Conservation (phyloP, 192 early-diverging fungal genomes). For the Phlyctochytrium planicorne region DNA sequence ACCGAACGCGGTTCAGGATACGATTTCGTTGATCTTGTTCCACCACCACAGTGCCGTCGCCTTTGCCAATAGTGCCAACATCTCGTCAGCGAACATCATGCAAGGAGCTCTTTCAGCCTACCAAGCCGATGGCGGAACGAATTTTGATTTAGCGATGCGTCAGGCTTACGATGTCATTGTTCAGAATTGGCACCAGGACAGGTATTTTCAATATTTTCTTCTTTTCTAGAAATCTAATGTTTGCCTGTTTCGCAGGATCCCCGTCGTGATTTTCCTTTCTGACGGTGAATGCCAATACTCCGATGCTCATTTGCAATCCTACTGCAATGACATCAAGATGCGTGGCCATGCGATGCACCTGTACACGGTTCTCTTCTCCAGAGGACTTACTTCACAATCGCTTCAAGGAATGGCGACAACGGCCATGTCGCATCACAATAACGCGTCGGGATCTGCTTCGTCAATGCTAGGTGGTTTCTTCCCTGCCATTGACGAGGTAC, state of each 20-base stretch:
- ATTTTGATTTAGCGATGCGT: background rate
- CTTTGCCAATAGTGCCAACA: background rate
- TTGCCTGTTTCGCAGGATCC: background rate
- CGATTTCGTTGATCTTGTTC: background rate
- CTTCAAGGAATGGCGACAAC: background rate
- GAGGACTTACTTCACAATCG: background rate
- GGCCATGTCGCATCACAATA: background rate
- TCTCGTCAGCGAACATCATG: background rate
- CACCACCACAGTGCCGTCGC: background rate
- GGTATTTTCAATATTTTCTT: too few relatives aligned
- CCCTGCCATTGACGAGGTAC: background rate
- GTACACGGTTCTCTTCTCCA: background rate
- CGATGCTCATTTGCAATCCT: background rate
- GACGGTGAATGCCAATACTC: background rate
- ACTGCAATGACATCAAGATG: background rate
- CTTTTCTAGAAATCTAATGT: background rate
- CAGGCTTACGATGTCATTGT: background rate
- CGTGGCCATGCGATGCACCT: background rate
- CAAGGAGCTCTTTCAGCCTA: background rate
- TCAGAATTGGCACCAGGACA: background rate
- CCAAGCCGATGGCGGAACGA: background rate
- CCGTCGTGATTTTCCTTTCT: background rate
- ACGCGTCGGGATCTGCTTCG: background rate
- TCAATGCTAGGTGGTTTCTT: conserved; percentile 2
- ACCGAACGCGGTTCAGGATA: background rate